phyloP scores from a whole-genome alignment of 176 grass and related monocot species.

The Calamus simplicifolius region DNA sequence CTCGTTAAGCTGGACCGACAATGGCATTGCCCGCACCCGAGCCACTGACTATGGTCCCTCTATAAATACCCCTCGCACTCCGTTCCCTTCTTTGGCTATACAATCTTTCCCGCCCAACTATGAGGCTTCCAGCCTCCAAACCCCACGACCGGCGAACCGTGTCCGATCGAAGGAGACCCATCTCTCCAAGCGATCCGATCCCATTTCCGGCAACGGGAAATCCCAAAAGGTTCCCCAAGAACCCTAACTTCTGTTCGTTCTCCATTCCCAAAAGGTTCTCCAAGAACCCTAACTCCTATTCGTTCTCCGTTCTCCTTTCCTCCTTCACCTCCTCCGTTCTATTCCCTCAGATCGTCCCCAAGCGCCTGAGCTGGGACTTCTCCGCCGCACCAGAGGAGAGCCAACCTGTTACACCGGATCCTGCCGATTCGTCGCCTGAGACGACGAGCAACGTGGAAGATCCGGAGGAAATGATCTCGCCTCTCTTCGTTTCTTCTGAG shows the following conservation, averaged over 20 bases:
- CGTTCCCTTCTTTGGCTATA: too few species aligned
- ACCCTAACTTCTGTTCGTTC: neutral
- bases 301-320: neutral
- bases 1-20: too few species aligned
- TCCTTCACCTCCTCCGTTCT: neutral
- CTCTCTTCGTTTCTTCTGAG: neutral
- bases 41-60: too few species aligned
- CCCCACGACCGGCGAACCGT: neutral
- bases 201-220: neutral
- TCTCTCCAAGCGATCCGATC: neutral
- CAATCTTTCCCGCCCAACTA: neutral
- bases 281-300: neutral
- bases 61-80: too few species aligned
- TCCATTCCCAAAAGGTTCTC: neutral
- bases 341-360: too few species aligned
- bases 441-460: neutral
- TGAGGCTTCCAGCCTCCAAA: slow-evolving; percentile 1
- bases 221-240: neutral
- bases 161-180: slow-evolving; percentile 1
- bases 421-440: neutral
- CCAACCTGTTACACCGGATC: neutral
- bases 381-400: slow-evolving; percentile 3
- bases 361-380: slow-evolving; percentile 1
- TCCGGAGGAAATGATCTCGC: slow-evolving; percentile 1
- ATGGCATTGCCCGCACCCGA: too few species aligned